These are phyloP conservation scores for Nemania sp. DNA, from an alignment of 2,329 filamentous ascomycete species.

Conservation along the genomic window DNA sequence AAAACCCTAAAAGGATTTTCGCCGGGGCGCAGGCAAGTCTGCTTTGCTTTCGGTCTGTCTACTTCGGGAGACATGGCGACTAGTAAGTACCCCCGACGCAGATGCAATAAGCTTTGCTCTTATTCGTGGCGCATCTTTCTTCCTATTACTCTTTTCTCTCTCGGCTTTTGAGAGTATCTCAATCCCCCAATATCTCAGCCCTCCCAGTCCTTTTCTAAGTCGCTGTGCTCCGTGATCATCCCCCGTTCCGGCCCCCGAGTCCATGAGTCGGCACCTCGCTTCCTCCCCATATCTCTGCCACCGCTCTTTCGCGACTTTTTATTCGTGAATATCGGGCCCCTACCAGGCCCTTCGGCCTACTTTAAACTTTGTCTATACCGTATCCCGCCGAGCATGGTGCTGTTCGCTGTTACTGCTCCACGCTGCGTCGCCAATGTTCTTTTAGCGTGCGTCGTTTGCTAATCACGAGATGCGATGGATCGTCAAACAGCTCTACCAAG, in stretches of 20 bases:
- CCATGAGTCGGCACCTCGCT: neutral
- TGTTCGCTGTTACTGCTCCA: neutral
- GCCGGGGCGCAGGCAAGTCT: neutral
- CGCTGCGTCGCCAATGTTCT: neutral
- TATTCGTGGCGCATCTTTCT: neutral
- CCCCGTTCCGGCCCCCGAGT: neutral
- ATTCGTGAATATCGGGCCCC: neutral
- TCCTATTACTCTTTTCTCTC: neutral
- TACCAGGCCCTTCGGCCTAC: neutral
- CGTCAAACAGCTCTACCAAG: slow-evolving; percentile 38
- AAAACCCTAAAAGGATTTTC: slow-evolving; percentile 18
- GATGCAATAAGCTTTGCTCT: slow-evolving; percentile 11
- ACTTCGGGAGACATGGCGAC: slow-evolving; percentile 14
- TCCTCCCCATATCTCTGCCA: neutral
- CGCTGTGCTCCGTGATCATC: neutral
- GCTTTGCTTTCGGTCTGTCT: neutral
- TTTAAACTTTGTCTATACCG: neutral
- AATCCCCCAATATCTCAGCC: too few relatives aligned
- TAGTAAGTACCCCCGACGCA: slow-evolving; percentile 17
- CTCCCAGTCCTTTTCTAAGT: neutral
- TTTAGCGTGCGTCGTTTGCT: slow-evolving; percentile 29
- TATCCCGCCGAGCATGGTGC: slow-evolving; percentile 14
- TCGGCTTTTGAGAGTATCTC: neutral
- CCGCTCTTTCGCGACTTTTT: slow-evolving; percentile 5
- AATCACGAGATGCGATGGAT: slow-evolving; percentile 38